A percentile compares a stretch with the other conserved stretches of the same genome.
Evolutionary conservation across 1,284 basidiomycete species (phyloP).

Genomic region (Fistulinella cinereoalba): DNA sequence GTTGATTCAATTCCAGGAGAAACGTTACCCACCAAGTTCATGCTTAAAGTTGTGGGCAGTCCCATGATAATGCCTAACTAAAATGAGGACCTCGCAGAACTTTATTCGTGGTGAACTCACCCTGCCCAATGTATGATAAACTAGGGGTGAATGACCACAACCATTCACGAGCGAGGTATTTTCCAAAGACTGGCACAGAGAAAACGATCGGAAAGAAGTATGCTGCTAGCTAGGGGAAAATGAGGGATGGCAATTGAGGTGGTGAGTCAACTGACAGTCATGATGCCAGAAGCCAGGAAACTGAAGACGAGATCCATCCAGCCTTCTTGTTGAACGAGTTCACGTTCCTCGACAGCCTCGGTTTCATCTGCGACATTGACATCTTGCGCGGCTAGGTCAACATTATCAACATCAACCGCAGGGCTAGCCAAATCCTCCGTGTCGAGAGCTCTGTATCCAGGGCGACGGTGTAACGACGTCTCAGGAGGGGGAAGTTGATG

Average conservation of each 20-base stretch:
- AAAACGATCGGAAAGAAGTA: conserved; percentile 92
- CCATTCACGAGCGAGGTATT: conserved; percentile 84
- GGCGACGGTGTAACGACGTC: conserved; percentile 48
- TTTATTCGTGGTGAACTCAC: conserved; percentile 33
- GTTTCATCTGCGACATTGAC: conserved; percentile 8
- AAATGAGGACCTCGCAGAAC: conserved; percentile 1
- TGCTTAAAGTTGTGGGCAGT: conserved; percentile 88
- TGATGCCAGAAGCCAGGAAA: conserved; percentile 64
- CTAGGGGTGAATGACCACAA: conserved; percentile 94
- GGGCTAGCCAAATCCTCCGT: conserved; percentile 31
- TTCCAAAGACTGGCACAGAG: conserved; percentile 86
- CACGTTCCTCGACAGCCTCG: conserved; percentile 37
- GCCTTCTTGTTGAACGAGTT: conserved; percentile 55
- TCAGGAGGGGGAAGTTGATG: conserved; percentile 71
- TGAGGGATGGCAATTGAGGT: conserved; percentile 4
- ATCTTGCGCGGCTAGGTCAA: not conserved
- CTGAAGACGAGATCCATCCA: conserved; percentile 76
- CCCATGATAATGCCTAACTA: conserved; percentile 94
- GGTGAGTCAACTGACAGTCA: conserved; percentile 59
- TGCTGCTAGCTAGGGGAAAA: conserved; percentile 55
- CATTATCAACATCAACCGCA: conserved; percentile 1
- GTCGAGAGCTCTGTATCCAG: conserved; percentile 51
- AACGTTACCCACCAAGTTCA: conserved; percentile 68
- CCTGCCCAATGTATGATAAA: conserved; percentile 88
- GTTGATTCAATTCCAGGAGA: not conserved